Evolutionary conservation across 306 rosid genomes (phyloP).

Genomic region (Vicia faba): DNA sequence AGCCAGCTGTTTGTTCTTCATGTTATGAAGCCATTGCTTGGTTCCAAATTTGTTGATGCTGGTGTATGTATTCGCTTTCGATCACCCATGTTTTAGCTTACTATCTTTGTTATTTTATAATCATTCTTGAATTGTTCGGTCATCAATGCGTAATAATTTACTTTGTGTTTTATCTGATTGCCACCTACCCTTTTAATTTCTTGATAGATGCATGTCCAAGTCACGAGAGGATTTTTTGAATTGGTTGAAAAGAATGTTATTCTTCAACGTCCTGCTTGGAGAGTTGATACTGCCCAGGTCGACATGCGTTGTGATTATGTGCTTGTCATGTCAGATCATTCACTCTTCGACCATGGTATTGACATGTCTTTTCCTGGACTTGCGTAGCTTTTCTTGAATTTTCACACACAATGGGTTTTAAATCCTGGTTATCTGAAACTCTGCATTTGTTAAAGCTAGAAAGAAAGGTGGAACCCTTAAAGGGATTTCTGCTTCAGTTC

Average conservation of each 20-base stretch:
- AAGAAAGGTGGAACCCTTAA: not conserved
- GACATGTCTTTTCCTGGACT: conserved; percentile 9
- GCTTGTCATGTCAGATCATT: conserved; percentile 83
- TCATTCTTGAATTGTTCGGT: too few species aligned
- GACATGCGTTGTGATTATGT: conserved; percentile 58
- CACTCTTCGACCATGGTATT: conserved; percentile 69
- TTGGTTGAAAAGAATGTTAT: conserved; percentile 53
- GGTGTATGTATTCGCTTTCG: conserved; percentile 57
- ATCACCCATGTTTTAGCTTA: not conserved
- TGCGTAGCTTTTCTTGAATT: conserved; percentile 16
- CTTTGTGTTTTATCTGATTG: too few species aligned
- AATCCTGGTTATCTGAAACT: not conserved
- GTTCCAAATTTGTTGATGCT: conserved; percentile 70
- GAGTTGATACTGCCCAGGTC: conserved; percentile 76
- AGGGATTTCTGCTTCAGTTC: conserved; percentile 9
- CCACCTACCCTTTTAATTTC: conserved; percentile 25
- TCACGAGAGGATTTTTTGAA: conserved; percentile 66
- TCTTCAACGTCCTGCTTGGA: conserved; percentile 75
- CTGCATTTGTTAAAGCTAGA: conserved; percentile 7
- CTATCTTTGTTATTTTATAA: not conserved
- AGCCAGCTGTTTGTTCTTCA: conserved; percentile 55
- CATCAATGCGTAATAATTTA: too few species aligned
- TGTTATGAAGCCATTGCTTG: conserved; percentile 80
- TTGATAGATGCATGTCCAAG: conserved; percentile 59
- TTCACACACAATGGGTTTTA: conserved; percentile 18